Conservation (phyloP, 169 alveolate genomes). For the Theileria sp. region DNA sequence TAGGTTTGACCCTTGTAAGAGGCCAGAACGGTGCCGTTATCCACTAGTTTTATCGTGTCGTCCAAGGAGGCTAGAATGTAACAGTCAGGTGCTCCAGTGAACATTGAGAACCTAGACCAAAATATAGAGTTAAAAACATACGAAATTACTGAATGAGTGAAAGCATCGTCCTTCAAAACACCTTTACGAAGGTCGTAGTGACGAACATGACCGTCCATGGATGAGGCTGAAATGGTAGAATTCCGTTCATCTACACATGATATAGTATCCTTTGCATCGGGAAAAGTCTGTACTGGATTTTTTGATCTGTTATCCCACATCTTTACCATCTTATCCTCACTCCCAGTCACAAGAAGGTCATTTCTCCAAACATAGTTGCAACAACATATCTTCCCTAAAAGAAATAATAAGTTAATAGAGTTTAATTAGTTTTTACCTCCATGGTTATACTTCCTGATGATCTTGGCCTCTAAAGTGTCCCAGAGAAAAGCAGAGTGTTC, state of each 20-base stretch:
- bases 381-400: slow-evolving; percentile 39
- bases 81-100: slow-evolving; percentile 66
- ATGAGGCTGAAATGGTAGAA: slow-evolving; percentile 55
- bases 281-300: slow-evolving; percentile 66
- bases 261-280: slow-evolving; percentile 70
- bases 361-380: slow-evolving; percentile 49
- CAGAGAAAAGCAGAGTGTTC: slow-evolving; percentile 75
- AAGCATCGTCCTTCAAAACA: slow-evolving; percentile 58
- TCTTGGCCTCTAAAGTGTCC: slow-evolving; percentile 76
- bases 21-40: slow-evolving; percentile 62
- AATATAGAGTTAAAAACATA: slow-evolving; percentile 23
- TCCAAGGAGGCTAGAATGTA: slow-evolving; percentile 54
- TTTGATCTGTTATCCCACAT: slow-evolving; percentile 74
- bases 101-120: slow-evolving; percentile 45
- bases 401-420: neutral
- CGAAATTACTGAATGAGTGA: slow-evolving; percentile 58
- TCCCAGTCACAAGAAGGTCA: slow-evolving; percentile 72
- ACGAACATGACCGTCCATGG: slow-evolving; percentile 74
- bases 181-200: slow-evolving; percentile 76
- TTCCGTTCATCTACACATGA: slow-evolving; percentile 51
- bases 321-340: slow-evolving; percentile 71
- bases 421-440: slow-evolving; percentile 53
- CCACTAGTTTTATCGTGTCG: slow-evolving; percentile 59
- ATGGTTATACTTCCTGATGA: slow-evolving; percentile 73
- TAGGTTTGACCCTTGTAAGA: slow-evolving; percentile 64